Base-by-base conservation (phyloP, 352 stramenopile genomes). In the Hyaloperonospora brassicae region DNA sequence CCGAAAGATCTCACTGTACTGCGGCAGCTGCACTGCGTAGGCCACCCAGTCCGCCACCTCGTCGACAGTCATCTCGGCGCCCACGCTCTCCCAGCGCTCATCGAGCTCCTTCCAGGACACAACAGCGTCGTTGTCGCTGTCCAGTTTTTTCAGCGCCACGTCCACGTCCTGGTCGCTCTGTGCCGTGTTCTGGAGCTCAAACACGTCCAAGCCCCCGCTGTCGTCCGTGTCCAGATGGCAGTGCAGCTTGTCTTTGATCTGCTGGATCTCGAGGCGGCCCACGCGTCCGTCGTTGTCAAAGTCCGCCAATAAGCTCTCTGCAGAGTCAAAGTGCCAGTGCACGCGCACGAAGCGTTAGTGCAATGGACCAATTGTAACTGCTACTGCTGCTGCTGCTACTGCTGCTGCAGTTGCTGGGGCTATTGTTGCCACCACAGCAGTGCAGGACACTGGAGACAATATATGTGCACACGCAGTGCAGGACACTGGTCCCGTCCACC, bases 91-190 rank as follows among this genome's bases (percentile, higher is more conserved):
- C 80, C 80, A 93, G 5, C 80, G 80, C 44, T 84, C 77, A 50
- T 93, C 83, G 46, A 93, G 68, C 62, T 93, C 83, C 49, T 86
- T 72, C 42, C 81, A 72, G 45, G 83, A 93, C 25, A 93, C 89
- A 38, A 89, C 59, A 21, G 80, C 85, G 53, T 93, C 83, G 17
- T 85, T 67, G 47, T 93, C 78, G 13, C 76, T 63, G 47, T 93
- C 83, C 7, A 93, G 61, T 59, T 89, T 88, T 42, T 80, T 72
- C 39, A 91, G 84, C 11, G 79, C 83, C 21, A 70, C 66, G 46
- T 69, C 61, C 4, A 92, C 76, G 46, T 92, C 79, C 36, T 83
- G 77, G 21, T 89, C 82, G 14, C 60, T 76, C 41, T 55, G 55
- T 14, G 73, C 42, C 42, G 84, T 61, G 8, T 50, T 73, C 44